These are phyloP conservation scores for Globisporangium megalacanthum DNA, from an alignment of 352 stramenopile species.

Conservation along the genomic window DNA sequence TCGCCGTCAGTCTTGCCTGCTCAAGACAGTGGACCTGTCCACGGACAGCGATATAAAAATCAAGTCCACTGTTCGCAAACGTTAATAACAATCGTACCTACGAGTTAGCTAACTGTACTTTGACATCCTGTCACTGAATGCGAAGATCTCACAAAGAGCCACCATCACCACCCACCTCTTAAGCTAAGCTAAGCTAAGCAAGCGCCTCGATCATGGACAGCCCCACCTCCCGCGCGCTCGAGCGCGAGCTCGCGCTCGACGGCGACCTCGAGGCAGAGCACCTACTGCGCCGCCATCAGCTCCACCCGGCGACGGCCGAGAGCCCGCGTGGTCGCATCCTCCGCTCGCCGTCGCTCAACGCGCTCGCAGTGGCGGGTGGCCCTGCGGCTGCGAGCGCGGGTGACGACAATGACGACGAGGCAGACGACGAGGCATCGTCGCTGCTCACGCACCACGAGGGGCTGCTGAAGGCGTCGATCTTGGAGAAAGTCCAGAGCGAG, in stretches of 20 bases:
- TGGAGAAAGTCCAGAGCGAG: constrained; percentile 70
- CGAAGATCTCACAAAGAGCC: no score
- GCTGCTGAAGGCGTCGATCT: constrained; percentile 65
- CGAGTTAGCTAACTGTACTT: no score
- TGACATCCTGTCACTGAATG: no score
- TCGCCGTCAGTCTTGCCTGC: no score
- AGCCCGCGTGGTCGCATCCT: constrained; percentile 10
- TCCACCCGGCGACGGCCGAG: constrained; percentile 5
- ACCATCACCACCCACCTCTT: no score
- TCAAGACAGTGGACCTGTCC: no score
- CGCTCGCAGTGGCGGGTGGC: constrained; percentile 7
- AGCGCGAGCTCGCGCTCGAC: constrained; percentile 7
- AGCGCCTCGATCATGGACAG: neutral
- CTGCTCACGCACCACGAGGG: constrained; percentile 49
- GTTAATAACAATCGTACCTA: no score
- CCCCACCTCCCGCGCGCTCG: constrained; percentile 3
- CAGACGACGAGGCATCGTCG: constrained; percentile 28
- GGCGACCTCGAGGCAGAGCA: neutral
- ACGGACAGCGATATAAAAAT: no score
- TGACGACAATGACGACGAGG: constrained; percentile 19
- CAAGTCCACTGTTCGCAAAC: no score
- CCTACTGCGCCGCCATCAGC: constrained; percentile 13
- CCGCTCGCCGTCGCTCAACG: constrained; percentile 12
- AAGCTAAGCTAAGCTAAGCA: no score
- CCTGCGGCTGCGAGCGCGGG: constrained; percentile 8